Percentiles rank a stretch among this genome's conserved stretches.
Evolutionary conservation across 257 asterid genomes (phyloP).

Genomic region (Przewalskia tangutica): DNA sequence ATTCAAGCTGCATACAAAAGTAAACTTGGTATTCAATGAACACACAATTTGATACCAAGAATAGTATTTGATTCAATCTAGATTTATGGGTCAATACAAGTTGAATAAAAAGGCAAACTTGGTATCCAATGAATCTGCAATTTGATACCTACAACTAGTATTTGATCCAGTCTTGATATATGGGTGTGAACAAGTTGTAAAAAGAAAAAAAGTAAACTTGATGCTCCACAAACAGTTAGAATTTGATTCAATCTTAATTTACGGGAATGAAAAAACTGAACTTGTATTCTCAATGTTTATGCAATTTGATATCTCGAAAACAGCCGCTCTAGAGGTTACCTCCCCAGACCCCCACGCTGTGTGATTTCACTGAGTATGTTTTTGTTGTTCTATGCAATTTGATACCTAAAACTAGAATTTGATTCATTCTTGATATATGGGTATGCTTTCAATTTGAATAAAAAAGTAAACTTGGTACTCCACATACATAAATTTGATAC

Average conservation of each 20-base stretch:
- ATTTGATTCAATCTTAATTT: neutral
- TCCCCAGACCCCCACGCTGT: too few relatives aligned
- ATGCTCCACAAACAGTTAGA: neutral
- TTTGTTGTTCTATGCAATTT: too few relatives aligned
- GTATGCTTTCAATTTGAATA: neutral
- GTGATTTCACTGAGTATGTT: too few relatives aligned
- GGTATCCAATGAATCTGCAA: neutral
- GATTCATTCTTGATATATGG: neutral
- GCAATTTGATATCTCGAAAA: too few relatives aligned
- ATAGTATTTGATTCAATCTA: neutral
- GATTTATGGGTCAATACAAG: neutral
- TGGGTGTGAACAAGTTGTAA: neutral
- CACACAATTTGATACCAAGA: neutral
- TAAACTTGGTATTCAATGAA: neutral
- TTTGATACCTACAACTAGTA: neutral
- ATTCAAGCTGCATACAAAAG: neutral
- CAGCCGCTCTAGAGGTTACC: too few relatives aligned
- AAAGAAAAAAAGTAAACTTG: neutral
- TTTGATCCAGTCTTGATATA: neutral
- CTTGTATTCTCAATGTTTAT: neutral
- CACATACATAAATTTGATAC: neutral
- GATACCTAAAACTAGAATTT: neutral
- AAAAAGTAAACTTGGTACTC: neutral
- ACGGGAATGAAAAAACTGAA: neutral
- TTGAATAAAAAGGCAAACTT: neutral